Conservation (phyloP, 345 rosid genomes). For the Populus nigra region DNA sequence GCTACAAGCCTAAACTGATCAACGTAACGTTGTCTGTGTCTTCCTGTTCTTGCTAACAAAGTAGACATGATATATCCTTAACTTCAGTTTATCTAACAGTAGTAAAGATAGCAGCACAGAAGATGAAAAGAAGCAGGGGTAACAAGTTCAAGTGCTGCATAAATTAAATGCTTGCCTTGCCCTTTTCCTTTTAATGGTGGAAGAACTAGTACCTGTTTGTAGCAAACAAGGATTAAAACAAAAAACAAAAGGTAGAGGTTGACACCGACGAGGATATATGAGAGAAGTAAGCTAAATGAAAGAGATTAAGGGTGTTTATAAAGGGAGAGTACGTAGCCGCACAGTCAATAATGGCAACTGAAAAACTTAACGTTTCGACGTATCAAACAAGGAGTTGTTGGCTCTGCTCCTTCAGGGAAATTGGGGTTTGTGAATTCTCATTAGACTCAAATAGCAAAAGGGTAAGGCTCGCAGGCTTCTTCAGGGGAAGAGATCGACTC, state of each 20-base stretch:
- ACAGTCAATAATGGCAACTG: constrained; percentile 13
- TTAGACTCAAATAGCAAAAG: not conserved
- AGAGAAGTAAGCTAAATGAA: not conserved
- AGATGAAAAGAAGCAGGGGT: not conserved
- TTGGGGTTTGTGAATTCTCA: not conserved
- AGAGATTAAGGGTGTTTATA: not conserved
- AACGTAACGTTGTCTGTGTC: constrained; percentile 47
- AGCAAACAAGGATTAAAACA: too few species aligned
- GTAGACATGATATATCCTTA: constrained; percentile 24
- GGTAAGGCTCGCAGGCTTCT: not conserved
- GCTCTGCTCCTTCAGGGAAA: constrained; percentile 11
- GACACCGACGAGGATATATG: constrained; percentile 7
- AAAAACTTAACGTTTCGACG: not conserved
- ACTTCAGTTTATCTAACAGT: not conserved
- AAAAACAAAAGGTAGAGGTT: not conserved
- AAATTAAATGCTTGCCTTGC: not conserved
- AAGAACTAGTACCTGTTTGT: not conserved
- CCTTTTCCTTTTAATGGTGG: not conserved
- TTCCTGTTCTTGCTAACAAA: constrained; percentile 39
- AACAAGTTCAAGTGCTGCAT: not conserved
- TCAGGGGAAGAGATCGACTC: not conserved
- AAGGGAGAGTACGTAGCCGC: too few species aligned
- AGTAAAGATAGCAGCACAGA: not conserved
- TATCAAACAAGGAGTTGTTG: not conserved
- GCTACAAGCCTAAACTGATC: constrained; percentile 50